Evolutionary conservation across 495 filamentous ascomycete species (phyloP).

Genomic region (Trichoderma parareesei): DNA sequence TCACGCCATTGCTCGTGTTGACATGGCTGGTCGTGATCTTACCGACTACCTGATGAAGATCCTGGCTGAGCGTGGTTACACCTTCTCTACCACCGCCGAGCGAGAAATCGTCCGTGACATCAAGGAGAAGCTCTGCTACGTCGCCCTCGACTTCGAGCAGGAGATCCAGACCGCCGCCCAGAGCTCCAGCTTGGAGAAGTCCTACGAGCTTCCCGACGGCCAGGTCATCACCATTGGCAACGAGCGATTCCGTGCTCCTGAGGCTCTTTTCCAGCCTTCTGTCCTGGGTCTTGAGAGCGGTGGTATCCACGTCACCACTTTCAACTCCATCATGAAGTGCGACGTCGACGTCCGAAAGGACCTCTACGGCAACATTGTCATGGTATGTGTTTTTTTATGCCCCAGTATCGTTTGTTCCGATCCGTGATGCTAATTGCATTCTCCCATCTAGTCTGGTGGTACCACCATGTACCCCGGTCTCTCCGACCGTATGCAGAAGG

Average conservation of each 20-base stretch:
- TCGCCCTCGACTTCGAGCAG: conserved; percentile 98
- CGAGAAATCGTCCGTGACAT: conserved; percentile 99
- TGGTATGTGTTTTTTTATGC: conserved; percentile 57
- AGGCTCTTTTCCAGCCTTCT: conserved; percentile 98
- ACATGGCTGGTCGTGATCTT: conserved; percentile 99
- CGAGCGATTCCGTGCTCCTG: conserved; percentile 98
- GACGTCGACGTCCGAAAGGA: conserved; percentile 99
- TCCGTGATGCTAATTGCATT: conserved; percentile 13
- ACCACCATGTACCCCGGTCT: conserved; percentile 99
- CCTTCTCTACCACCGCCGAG: conserved; percentile 99
- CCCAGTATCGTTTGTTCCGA: background rate
- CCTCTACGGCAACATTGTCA: conserved; percentile 99
- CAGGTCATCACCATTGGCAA: conserved; percentile 99
- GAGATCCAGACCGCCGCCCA: conserved; percentile 99
- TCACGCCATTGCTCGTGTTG: conserved; percentile 98
- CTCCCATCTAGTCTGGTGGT: conserved; percentile 74
- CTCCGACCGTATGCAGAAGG: conserved; percentile 99
- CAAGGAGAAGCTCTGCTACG: conserved; percentile 99
- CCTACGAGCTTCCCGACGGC: conserved; percentile 98
- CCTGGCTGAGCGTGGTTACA: conserved; percentile 95
- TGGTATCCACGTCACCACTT: conserved; percentile 98
- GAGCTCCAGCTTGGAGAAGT: conserved; percentile 95
- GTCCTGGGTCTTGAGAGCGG: conserved; percentile 96
- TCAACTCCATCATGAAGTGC: conserved; percentile 99
- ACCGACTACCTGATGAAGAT: conserved; percentile 99